Evolutionary conservation across 768 basidiomycete genomes (phyloP).

Genomic region (Russula sp.): DNA sequence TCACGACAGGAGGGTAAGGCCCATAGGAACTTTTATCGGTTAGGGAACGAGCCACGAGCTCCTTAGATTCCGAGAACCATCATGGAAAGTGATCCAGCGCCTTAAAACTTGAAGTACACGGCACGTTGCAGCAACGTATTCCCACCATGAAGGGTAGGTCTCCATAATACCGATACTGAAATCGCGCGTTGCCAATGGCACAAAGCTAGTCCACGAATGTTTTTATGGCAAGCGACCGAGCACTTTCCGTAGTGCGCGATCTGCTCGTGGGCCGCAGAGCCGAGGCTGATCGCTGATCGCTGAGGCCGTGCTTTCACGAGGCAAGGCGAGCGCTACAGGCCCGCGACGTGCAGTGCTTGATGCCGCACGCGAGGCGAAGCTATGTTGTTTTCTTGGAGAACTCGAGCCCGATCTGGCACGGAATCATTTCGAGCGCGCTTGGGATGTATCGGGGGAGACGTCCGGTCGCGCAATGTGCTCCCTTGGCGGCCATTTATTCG

Average conservation of each 20-base stretch:
- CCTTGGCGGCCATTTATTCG: constrained; percentile 79
- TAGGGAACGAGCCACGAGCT: no score
- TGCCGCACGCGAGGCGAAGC: constrained; percentile 70
- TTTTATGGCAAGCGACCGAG: constrained; percentile 81
- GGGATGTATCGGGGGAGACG: constrained; percentile 73
- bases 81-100: no score
- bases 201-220: no score
- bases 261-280: constrained; percentile 78
- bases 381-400: constrained; percentile 96
- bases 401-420: constrained; percentile 69
- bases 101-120: no score
- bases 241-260: constrained; percentile 78
- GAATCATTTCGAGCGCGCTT: constrained; percentile 75
- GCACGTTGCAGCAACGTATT: no score
- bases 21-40: no score
- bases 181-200: no score
- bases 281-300: no score
- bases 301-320: constrained; percentile 62
- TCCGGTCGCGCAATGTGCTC: constrained; percentile 92
- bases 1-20: no score
- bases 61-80: no score
- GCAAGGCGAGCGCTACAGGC: constrained; percentile 46
- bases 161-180: no score
- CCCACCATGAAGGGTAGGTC: no score
- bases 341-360: constrained; percentile 51